Conservation (phyloP, 768 basidiomycete species). For the Trametes coccinea region DNA sequence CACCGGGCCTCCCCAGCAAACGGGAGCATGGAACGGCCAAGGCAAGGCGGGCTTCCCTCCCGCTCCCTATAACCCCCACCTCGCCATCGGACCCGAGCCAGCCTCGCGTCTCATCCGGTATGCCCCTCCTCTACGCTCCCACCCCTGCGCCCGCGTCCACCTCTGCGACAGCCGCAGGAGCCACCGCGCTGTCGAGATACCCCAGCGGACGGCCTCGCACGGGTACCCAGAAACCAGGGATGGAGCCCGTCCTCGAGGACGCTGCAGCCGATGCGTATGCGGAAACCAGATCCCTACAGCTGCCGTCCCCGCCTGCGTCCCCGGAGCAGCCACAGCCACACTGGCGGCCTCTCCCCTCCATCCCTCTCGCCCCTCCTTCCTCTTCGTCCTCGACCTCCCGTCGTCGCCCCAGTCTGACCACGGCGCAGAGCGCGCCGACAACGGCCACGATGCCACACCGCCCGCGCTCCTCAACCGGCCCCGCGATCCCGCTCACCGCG, state of each 20-base stretch:
- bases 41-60: conserved; percentile 6
- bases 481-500: conserved; percentile 24
- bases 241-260: conserved; percentile 28
- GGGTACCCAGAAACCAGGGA: conserved; percentile 8
- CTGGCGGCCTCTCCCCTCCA: conserved; percentile 5
- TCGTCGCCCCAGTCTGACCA: conserved; percentile 26
- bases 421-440: conserved; percentile 20
- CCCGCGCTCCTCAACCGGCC: conserved; percentile 24
- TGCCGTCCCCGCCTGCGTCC: conserved; percentile 33
- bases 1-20: conserved; percentile 26
- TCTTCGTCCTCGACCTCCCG: background rate
- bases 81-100: conserved; percentile 9
- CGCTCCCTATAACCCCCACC: conserved; percentile 20
- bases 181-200: background rate
- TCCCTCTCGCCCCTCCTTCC: background rate
- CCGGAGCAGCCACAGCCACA: conserved; percentile 23
- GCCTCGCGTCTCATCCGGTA: conserved; percentile 5
- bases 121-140: conserved; percentile 3
- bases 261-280: conserved; percentile 17
- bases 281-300: conserved; percentile 26
- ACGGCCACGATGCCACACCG: conserved; percentile 24
- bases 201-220: conserved; percentile 10
- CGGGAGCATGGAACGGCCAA: conserved; percentile 13
- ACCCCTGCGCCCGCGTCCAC: conserved; percentile 1
- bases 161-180: background rate